Conservation (phyloP, 148 eudicot genomes). For the Vaccinium darrowii region DNA sequence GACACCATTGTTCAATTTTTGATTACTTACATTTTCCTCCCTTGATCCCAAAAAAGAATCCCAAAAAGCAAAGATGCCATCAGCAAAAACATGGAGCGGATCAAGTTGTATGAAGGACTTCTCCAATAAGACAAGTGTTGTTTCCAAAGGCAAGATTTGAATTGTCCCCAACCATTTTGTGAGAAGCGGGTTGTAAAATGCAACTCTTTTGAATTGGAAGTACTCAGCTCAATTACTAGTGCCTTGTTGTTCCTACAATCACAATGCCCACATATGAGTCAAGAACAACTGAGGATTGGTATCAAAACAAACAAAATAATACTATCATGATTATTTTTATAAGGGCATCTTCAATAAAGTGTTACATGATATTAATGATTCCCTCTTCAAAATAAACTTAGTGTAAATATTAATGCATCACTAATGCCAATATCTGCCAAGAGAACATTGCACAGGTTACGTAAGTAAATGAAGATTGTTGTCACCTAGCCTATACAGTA, state of each 20-base stretch:
- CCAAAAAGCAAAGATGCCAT: not conserved
- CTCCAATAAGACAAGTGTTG: slow-evolving; percentile 5
- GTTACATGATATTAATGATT: not conserved
- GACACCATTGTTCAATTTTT: not conserved
- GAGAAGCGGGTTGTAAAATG: slow-evolving; percentile 57
- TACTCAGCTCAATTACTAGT: not conserved
- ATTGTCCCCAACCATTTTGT: slow-evolving; percentile 76
- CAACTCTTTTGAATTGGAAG: slow-evolving; percentile 19
- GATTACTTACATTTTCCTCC: slow-evolving; percentile 47
- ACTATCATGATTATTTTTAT: not conserved
- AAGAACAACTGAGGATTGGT: not conserved
- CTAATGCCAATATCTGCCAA: not conserved
- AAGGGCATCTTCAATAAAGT: not conserved
- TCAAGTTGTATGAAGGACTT: not conserved
- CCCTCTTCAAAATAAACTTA: not conserved
- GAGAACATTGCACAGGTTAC: not conserved
- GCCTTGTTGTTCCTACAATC: not conserved
- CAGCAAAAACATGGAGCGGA: not conserved
- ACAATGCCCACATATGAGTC: not conserved
- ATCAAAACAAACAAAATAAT: not conserved
- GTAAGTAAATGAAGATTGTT: not conserved
- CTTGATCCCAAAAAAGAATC: slow-evolving; percentile 66
- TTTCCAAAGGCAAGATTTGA: slow-evolving; percentile 25
- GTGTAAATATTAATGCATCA: not conserved
- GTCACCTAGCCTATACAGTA: not conserved